Conservation (phyloP, 1,139 yeast species). For the Yamadazyma triangularis region DNA sequence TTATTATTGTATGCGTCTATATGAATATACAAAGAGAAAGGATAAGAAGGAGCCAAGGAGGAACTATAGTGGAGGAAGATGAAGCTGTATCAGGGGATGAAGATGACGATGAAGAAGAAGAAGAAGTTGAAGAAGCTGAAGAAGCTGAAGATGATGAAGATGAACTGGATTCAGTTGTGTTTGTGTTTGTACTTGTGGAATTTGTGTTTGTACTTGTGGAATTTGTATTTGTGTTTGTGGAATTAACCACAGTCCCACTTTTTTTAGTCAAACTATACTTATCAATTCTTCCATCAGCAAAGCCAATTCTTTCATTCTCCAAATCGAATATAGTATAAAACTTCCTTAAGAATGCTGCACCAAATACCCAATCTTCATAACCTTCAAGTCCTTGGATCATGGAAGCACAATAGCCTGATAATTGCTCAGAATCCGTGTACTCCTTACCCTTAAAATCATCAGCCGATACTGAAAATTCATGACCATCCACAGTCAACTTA, state of each 20-base stretch:
- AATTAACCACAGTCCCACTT: not conserved
- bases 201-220: not conserved
- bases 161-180: not conserved
- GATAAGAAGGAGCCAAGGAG: too few species aligned
- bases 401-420: conserved; percentile 56
- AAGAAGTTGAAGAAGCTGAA: not conserved
- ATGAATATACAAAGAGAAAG: too few species aligned
- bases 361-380: conserved; percentile 44
- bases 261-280: conserved; percentile 10
- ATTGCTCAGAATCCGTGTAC: conserved; percentile 26
- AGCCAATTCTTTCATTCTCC: conserved; percentile 46
- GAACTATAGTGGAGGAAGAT: too few species aligned
- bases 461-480: conserved; percentile 43
- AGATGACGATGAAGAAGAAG: not conserved
- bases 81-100: not conserved
- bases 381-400: conserved; percentile 53
- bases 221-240: not conserved
- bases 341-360: conserved; percentile 55
- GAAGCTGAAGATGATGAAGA: not conserved
- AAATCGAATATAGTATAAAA: conserved; percentile 60
- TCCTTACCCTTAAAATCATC: conserved; percentile 45
- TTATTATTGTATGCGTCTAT: too few species aligned
- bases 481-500: conserved; percentile 37
- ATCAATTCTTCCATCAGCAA: conserved; percentile 20
- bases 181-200: not conserved